These are phyloP conservation scores for Scleroderma citrinum DNA, from an alignment of 768 basidiomycete species.

Conservation along the genomic window DNA sequence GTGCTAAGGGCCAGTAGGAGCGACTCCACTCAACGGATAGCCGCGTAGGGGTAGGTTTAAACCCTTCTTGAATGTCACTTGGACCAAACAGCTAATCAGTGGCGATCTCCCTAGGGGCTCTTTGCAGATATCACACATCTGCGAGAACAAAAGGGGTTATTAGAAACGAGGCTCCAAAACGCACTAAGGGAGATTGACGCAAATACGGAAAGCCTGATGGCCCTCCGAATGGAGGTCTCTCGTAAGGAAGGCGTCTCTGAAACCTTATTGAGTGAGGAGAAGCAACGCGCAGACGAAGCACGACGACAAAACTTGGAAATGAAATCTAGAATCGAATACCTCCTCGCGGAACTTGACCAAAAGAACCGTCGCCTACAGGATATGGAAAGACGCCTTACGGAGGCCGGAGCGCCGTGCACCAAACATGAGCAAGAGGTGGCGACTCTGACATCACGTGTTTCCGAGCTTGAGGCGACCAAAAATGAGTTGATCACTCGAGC, in stretches of 20 bases:
- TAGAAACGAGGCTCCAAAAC: constrained; percentile 12
- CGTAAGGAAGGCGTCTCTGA: constrained; percentile 21
- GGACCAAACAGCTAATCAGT: neutral
- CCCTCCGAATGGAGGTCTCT: constrained; percentile 19
- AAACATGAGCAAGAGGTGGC: constrained; percentile 26
- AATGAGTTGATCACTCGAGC: constrained; percentile 24
- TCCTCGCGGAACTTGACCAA: constrained; percentile 17
- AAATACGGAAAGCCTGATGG: constrained; percentile 8
- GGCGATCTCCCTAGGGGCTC: constrained; percentile 13
- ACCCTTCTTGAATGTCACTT: neutral
- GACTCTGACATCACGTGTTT: constrained; percentile 14
- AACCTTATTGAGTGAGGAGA: constrained; percentile 20
- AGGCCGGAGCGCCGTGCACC: constrained; percentile 16
- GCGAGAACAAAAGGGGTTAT: constrained; percentile 16
- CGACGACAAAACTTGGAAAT: constrained; percentile 12
- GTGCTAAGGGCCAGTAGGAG: constrained; percentile 13
- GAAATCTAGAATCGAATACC: constrained; percentile 16
- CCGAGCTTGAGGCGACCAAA: constrained; percentile 25
- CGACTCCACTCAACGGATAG: constrained; percentile 15
- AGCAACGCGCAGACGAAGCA: constrained; percentile 14
- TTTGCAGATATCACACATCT: constrained; percentile 10
- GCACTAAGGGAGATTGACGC: constrained; percentile 6
- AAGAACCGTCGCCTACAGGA: constrained; percentile 16
- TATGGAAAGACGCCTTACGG: constrained; percentile 16
- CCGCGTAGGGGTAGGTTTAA: constrained; percentile 12